A percentile compares a stretch with the other conserved stretches of the same genome.
Conservation (phyloP, 208 protist species). For the Acanthamoeba lenticulata region DNA sequence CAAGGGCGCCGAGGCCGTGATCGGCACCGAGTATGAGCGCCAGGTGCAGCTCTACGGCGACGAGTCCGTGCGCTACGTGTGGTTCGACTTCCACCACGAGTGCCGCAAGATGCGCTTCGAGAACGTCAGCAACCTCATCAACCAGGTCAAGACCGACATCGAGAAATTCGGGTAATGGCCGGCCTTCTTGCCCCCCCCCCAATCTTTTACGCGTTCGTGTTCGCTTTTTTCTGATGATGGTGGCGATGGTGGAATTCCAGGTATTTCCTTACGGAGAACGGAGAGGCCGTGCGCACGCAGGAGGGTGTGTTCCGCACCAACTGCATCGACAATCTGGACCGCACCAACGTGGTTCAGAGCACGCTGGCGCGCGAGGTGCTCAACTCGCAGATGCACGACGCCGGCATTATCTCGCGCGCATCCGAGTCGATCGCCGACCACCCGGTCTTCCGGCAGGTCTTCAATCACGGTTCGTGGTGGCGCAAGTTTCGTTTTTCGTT, state of each 20-base stretch:
- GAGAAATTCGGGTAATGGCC: neutral
- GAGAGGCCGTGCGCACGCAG: neutral
- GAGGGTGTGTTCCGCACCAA: constrained; percentile 1
- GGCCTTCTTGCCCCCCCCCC: neutral
- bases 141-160: constrained; percentile 53
- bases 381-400: neutral
- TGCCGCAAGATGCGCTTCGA: constrained; percentile 59
- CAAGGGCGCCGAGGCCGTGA: constrained; percentile 37
- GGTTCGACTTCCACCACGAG: constrained; percentile 65
- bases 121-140: constrained; percentile 49
- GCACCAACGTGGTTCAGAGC: constrained; percentile 66
- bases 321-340: constrained; percentile 47
- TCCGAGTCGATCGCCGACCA: neutral
- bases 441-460: neutral
- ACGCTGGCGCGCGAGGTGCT: constrained; percentile 3
- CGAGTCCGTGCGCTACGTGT: constrained; percentile 33
- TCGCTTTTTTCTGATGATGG: too few relatives aligned
- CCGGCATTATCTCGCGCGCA: neutral
- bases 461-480: neutral
- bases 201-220: neutral
- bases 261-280: constrained; percentile 8
- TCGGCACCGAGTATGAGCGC: constrained; percentile 19
- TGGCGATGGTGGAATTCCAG: too few relatives aligned
- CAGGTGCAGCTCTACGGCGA: constrained; percentile 39
- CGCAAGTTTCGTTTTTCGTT: neutral